Evolutionary conservation across 331 rosid species (phyloP), one percentile per base, ranked within the genome.

Genomic region (Acacia concinna): DNA sequence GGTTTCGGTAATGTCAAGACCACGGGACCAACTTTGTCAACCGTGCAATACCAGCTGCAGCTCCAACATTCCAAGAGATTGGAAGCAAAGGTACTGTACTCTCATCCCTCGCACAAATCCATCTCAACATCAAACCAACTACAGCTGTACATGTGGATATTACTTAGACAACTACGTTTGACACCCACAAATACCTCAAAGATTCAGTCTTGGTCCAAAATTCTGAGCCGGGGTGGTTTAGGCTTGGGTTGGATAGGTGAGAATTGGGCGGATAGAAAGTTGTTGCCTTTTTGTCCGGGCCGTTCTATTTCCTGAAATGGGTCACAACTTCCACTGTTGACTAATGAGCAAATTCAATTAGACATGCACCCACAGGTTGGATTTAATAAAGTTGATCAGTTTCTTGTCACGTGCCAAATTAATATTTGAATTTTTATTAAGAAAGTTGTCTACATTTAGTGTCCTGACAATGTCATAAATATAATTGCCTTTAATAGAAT

Each of bases 11-110:
- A 44, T 25, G 87, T 83, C 76, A 79, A 64, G 71, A 79, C 63
- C 11, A 72, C 69, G 73, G 81, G 76, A 12, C 87, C 91, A 8
- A 60, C 81, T 30, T 25, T 80, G 27, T 68, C 87, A 8, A 52
- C 66, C 68, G 17, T 69, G 27, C 84, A 64, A 41, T 63, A 51
- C 34, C 27, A 66, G 20, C 75, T 14, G 10, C 88, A 65, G 23
- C 72, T 51, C 30, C 82, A 78, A 7, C 81, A 78, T 8, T 60
- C 64, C 51, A 76, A 72, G 23, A 84, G 35, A 60, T 64, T 88
- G 34, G 77, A 87, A 78, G 52, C 20, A 0, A 82, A 92, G 90
- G 91, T 91, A 69, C 14, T 18, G 25, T 60, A 14, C 41, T 63
- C 41, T 41, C 13, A 63, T 63, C 68, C 21, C 68, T 28, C 68